A percentile compares a stretch with the other conserved stretches of the same genome.
Evolutionary conservation across 306 rosid genomes (phyloP).

Genomic region (Prunus dulcis): DNA sequence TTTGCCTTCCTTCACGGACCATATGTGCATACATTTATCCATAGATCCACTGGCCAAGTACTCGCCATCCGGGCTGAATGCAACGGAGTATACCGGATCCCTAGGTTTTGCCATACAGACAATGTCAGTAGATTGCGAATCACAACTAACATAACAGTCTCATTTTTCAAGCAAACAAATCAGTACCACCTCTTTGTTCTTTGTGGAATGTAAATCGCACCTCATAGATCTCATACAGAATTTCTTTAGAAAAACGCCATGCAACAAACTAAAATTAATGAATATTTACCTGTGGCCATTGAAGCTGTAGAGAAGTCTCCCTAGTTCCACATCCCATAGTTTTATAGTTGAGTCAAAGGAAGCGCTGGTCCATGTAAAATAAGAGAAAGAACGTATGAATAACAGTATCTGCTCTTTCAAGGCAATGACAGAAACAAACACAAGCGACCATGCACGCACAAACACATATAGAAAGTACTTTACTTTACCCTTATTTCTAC

Average conservation of each 20-base stretch:
- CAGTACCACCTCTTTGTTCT: neutral
- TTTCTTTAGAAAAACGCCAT: neutral
- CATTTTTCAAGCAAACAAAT: neutral
- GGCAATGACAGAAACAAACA: neutral
- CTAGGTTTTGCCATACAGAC: constrained; percentile 24
- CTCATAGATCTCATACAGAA: neutral
- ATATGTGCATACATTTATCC: constrained; percentile 39
- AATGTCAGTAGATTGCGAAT: neutral
- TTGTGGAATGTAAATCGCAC: neutral
- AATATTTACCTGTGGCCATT: constrained; percentile 51
- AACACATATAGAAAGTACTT: neutral
- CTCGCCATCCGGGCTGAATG: constrained; percentile 34
- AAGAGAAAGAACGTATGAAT: neutral
- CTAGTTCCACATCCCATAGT: constrained; percentile 64
- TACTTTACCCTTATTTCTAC: neutral
- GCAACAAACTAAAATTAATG: neutral
- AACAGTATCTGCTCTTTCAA: neutral
- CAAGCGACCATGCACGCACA: neutral
- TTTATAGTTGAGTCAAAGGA: constrained; percentile 59
- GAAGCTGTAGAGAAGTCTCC: constrained; percentile 47
- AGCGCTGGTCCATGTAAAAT: constrained; percentile 41
- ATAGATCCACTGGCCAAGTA: constrained; percentile 36
- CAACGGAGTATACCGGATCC: constrained; percentile 51
- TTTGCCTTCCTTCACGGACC: constrained; percentile 33
- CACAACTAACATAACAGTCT: neutral